Percentiles rank a stretch among this genome's conserved stretches.
Evolutionary conservation across 1,139 yeast genomes (phyloP).

Genomic region (Suhomyces choctaworum): DNA sequence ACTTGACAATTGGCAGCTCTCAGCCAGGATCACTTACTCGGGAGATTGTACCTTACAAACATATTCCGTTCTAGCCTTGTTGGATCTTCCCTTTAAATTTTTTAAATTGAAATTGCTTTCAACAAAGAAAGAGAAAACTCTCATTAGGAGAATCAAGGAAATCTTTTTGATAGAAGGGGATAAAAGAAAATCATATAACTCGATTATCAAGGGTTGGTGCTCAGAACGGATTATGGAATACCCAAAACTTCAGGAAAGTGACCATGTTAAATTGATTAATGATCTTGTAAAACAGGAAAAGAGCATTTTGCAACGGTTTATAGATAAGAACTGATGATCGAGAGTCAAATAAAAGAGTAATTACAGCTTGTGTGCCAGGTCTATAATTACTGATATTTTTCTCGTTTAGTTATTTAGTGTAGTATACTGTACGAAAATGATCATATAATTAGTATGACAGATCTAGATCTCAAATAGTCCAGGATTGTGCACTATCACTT

Average conservation of each 20-base stretch:
- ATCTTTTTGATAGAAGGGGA: conserved; percentile 12
- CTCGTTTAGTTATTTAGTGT: too few species aligned
- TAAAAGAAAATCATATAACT: conserved; percentile 9
- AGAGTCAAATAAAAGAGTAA: conserved; percentile 4
- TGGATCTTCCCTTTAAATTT: conserved; percentile 18
- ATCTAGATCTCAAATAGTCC: too few species aligned
- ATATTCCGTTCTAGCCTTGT: conserved; percentile 26
- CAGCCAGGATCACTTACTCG: conserved; percentile 29
- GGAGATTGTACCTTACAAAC: conserved; percentile 45
- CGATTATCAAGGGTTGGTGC: conserved; percentile 20
- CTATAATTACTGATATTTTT: too few species aligned
- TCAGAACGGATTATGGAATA: conserved; percentile 18
- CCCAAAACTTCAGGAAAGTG: conserved; percentile 9
- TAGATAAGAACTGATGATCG: conserved; percentile 10
- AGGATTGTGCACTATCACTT: too few species aligned
- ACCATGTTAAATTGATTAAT: conserved; percentile 12
- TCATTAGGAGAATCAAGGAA: conserved; percentile 15
- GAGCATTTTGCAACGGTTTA: conserved; percentile 15
- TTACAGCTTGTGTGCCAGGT: too few species aligned
- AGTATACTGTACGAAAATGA: too few species aligned
- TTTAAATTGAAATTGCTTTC: conserved; percentile 16
- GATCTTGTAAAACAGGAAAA: conserved; percentile 19
- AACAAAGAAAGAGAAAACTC: conserved; percentile 13
- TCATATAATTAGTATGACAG: too few species aligned
- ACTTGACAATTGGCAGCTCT: conserved; percentile 39